Conservation (phyloP, 768 basidiomycete species). For the Pisolithus orientalis region DNA sequence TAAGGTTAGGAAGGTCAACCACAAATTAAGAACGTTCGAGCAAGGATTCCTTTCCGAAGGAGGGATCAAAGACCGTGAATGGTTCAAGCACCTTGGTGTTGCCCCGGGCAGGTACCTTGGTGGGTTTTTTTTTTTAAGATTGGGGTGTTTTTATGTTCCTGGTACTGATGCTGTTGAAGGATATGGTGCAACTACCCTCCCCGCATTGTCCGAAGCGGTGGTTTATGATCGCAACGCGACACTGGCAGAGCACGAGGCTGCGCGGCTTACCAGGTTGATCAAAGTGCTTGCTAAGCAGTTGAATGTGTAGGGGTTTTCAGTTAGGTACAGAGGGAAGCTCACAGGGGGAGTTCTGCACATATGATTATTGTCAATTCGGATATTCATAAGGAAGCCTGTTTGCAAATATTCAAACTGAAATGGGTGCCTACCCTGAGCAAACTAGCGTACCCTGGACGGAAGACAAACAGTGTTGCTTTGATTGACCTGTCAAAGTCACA, state of each 20-base stretch:
- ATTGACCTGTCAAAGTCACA: no score
- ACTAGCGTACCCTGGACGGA: no score
- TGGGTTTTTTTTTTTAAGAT: constrained; percentile 25
- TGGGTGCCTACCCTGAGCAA: no score
- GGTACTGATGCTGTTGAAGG: constrained; percentile 32
- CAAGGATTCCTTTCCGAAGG: constrained; percentile 73
- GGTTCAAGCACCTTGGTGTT: constrained; percentile 82
- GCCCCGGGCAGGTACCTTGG: constrained; percentile 85
- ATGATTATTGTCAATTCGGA: not conserved
- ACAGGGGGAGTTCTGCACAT: not conserved
- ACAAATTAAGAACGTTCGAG: constrained; percentile 67
- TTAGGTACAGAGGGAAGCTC: no score
- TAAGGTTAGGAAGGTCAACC: constrained; percentile 53
- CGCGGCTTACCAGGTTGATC: constrained; percentile 50
- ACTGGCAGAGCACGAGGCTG: constrained; percentile 54
- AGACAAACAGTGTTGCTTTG: no score
- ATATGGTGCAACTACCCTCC: constrained; percentile 82
- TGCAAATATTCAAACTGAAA: no score
- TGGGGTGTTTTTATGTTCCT: not conserved
- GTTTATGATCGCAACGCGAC: constrained; percentile 59
- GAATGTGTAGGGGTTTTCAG: constrained; percentile 6
- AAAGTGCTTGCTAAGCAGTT: constrained; percentile 39
- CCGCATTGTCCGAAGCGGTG: constrained; percentile 73
- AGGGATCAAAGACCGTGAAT: constrained; percentile 75
- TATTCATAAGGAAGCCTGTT: no score